Conservation (phyloP, 2,329 filamentous ascomycete genomes). For the Nemania sp. region DNA sequence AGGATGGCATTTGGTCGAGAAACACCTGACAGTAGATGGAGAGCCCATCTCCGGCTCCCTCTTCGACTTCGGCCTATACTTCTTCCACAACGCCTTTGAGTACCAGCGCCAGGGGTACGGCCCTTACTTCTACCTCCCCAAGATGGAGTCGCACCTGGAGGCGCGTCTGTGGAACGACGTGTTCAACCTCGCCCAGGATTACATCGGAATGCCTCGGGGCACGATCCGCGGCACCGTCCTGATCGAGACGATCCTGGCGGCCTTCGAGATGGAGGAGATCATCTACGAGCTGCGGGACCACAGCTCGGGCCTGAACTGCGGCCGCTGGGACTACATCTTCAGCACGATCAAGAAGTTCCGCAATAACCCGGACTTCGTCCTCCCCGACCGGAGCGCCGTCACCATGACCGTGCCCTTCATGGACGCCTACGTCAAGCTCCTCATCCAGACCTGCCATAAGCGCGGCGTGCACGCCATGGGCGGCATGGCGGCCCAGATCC, state of each 20-base stretch:
- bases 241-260: slow-evolving; percentile 96
- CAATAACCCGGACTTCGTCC: slow-evolving; percentile 87
- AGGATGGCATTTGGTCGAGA: slow-evolving; percentile 98
- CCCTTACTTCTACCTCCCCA: slow-evolving; percentile 97
- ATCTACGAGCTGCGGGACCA: slow-evolving; percentile 99
- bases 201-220: slow-evolving; percentile 83
- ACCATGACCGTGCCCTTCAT: slow-evolving; percentile 99
- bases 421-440: slow-evolving; percentile 93
- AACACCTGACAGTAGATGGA: slow-evolving; percentile 94
- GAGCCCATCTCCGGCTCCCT: slow-evolving; percentile 90
- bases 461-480: slow-evolving; percentile 98
- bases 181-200: slow-evolving; percentile 95
- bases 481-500: slow-evolving; percentile 98
- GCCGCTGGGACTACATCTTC: slow-evolving; percentile 99
- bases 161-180: slow-evolving; percentile 97
- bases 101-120: slow-evolving; percentile 81
- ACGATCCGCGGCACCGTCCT: slow-evolving; percentile 94
- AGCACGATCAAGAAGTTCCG: slow-evolving; percentile 99
- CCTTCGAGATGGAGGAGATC: slow-evolving; percentile 99
- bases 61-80: slow-evolving; percentile 98
- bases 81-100: slow-evolving; percentile 97
- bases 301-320: slow-evolving; percentile 95
- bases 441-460: slow-evolving; percentile 98
- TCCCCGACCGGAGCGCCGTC: slow-evolving; percentile 86
- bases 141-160: slow-evolving; percentile 98